These are phyloP conservation scores for Solidago caesia DNA, from an alignment of 129 eudicot genomes.

Conservation along the genomic window DNA sequence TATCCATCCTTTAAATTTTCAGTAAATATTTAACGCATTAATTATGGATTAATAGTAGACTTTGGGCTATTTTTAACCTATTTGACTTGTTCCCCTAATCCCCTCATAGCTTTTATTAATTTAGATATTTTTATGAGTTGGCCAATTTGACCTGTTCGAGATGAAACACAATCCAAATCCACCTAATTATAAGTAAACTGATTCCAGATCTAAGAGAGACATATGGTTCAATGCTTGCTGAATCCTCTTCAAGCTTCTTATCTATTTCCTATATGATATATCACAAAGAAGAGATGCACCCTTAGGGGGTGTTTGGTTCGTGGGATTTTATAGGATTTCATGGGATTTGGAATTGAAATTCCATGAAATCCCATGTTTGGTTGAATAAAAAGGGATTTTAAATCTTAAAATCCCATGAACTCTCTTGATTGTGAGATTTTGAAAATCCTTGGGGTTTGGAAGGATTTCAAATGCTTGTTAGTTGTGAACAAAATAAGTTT, in stretches of 20 bases:
- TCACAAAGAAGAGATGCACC: background rate
- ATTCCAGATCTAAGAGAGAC: no score
- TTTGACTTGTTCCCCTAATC: no score
- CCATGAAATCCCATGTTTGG: background rate
- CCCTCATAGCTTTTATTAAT: no score
- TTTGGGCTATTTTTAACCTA: background rate
- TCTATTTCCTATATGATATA: background rate
- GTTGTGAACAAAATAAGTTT: background rate
- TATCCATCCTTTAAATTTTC: no score
- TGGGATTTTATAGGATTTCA: background rate
- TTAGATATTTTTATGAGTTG: no score
- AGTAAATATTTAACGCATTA: no score
- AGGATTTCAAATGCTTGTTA: background rate
- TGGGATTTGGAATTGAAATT: background rate
- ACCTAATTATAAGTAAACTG: no score
- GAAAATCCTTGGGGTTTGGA: background rate
- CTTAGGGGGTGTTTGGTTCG: background rate
- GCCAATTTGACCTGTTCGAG: no score
- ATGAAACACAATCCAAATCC: no score
- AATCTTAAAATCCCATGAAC: background rate
- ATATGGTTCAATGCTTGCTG: conserved; percentile 4
- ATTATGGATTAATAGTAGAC: background rate
- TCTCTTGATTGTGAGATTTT: background rate
- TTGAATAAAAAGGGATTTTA: background rate
- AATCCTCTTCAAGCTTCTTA: conserved; percentile 5